Conservation (phyloP, 1,284 basidiomycete species). For the Kalmanozyma brasiliensis region DNA sequence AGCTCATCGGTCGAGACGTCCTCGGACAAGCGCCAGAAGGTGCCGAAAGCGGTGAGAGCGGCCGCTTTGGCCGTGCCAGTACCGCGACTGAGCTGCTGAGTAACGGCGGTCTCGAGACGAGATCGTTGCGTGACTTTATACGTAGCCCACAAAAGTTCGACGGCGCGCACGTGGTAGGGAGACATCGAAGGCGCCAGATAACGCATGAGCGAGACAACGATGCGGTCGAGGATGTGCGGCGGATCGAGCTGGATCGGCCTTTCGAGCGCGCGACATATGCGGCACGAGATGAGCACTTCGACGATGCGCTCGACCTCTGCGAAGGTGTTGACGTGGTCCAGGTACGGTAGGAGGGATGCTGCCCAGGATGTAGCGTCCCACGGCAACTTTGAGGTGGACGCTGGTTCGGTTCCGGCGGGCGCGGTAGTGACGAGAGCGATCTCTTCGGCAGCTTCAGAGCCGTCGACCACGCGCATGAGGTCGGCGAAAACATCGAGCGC, state of each 20-base stretch:
- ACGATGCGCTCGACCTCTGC: constrained; percentile 48
- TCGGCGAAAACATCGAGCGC: constrained; percentile 47
- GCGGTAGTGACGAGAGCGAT: constrained; percentile 21
- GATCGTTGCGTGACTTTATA: constrained; percentile 28
- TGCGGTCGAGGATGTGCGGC: constrained; percentile 26
- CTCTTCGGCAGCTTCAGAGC: constrained; percentile 28
- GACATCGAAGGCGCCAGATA: constrained; percentile 78
- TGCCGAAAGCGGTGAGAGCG: constrained; percentile 87
- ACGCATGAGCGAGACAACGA: constrained; percentile 73
- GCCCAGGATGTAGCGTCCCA: constrained; percentile 41
- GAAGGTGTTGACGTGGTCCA: constrained; percentile 34
- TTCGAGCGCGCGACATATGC: constrained; percentile 45
- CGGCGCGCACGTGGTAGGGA: constrained; percentile 82
- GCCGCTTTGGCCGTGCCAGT: constrained; percentile 60
- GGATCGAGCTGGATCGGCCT: constrained; percentile 30
- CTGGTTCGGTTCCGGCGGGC: background rate
- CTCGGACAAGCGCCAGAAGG: constrained; percentile 90
- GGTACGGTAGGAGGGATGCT: constrained; percentile 18
- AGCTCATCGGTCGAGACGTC: constrained; percentile 57
- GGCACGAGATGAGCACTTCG: constrained; percentile 48
- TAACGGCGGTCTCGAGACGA: constrained; percentile 44
- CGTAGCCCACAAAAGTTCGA: constrained; percentile 82
- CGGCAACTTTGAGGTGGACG: constrained; percentile 15
- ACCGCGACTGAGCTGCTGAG: constrained; percentile 26
- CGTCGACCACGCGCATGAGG: constrained; percentile 41